These are phyloP conservation scores for Lithohypha guttulata DNA, from an alignment of 2,329 filamentous ascomycete species.

Conservation along the genomic window DNA sequence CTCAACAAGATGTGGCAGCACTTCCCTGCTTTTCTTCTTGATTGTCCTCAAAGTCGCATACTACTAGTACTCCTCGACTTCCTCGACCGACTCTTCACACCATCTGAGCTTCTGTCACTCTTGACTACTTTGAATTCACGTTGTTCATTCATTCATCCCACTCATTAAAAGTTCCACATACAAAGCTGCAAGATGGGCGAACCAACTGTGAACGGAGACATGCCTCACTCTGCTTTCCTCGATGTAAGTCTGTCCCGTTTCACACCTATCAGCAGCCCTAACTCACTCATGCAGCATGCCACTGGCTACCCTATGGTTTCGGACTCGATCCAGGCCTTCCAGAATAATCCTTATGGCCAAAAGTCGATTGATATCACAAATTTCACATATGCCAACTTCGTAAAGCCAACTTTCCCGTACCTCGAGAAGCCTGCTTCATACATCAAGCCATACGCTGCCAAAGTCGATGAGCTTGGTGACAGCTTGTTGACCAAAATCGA, in stretches of 20 bases:
- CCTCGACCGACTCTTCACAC: no score
- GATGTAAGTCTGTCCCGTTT: conserved; percentile 22
- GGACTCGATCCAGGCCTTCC: conserved; percentile 67
- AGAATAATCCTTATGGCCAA: conserved; percentile 70
- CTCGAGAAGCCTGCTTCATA: conserved; percentile 69
- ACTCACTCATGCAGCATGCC: conserved; percentile 52
- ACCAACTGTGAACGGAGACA: conserved; percentile 38
- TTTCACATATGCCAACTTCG: conserved; percentile 63
- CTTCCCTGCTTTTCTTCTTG: conserved; percentile 1
- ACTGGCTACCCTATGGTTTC: conserved; percentile 72
- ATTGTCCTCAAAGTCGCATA: neutral
- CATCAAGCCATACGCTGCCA: conserved; percentile 72
- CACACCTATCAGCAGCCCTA: conserved; percentile 5
- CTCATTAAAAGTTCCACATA: neutral
- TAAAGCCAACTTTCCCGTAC: conserved; percentile 68
- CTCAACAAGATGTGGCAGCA: conserved; percentile 9
- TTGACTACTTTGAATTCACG: no score
- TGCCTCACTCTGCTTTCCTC: conserved; percentile 31
- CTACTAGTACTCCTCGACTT: no score
- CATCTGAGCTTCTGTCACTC: no score
- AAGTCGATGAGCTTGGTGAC: conserved; percentile 67
- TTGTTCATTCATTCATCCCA: no score
- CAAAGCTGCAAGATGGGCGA: conserved; percentile 30
- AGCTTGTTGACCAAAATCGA: conserved; percentile 60
- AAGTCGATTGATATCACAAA: conserved; percentile 68